Conservation (phyloP, 805 yeast species). For the Candida qinlingensis region DNA sequence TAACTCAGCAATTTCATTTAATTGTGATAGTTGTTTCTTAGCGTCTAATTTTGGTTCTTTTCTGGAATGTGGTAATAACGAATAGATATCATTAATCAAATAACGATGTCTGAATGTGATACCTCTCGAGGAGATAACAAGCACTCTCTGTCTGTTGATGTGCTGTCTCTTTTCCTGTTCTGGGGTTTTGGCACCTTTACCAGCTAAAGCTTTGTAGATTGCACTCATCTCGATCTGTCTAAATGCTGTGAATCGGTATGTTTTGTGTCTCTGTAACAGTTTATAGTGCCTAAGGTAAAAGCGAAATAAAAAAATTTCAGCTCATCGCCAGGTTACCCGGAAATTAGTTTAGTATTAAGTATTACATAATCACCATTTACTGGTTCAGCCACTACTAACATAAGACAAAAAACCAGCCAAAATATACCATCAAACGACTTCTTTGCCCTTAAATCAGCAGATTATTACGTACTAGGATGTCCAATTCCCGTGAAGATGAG, state of each 20-base stretch:
- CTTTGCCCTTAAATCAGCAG: too few relatives aligned
- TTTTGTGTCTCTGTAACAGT: not conserved
- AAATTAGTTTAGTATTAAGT: not conserved
- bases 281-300: too few relatives aligned
- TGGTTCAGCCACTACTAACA: not conserved
- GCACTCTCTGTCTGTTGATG: conserved; percentile 81
- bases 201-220: conserved; percentile 61
- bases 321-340: conserved; percentile 10
- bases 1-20: conserved; percentile 93
- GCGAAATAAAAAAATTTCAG: conserved; percentile 5
- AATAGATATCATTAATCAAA: conserved; percentile 72
- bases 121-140: conserved; percentile 91
- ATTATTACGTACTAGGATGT: conserved; percentile 1
- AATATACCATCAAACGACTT: too few relatives aligned
- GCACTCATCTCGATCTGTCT: conserved; percentile 49
- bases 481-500: conserved; percentile 30
- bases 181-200: conserved; percentile 32
- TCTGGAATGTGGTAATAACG: conserved; percentile 87
- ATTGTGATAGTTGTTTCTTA: conserved; percentile 79
- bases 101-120: conserved; percentile 95
- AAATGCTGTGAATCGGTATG: not conserved
- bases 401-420: too few relatives aligned
- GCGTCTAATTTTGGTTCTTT: conserved; percentile 95
- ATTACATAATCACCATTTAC: not conserved
- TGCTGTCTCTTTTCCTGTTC: conserved; percentile 44